phyloP scores from a whole-genome alignment of 148 eudicot species.

The Spergularia marina region DNA sequence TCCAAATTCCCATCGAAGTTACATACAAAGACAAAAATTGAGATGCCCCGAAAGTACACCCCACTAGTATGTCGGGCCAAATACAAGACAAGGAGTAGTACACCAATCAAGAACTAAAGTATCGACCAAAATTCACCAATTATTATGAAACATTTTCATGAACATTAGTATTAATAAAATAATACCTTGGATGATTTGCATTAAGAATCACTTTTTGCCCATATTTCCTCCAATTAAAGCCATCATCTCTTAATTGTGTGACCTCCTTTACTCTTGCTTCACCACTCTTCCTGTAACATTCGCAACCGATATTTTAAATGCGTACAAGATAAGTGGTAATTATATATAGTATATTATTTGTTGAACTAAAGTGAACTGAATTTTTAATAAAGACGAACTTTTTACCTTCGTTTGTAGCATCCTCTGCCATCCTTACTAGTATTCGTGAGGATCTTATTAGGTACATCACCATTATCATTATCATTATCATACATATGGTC shows the following conservation, averaged over 20 bases:
- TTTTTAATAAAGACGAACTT: neutral
- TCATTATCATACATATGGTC: neutral
- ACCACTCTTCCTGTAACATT: conserved; percentile 29
- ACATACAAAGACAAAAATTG: neutral
- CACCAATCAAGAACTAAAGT: neutral
- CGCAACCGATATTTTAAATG: too few relatives aligned
- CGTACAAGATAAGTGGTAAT: too few relatives aligned
- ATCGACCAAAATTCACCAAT: neutral
- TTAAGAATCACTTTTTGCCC: conserved; percentile 47
- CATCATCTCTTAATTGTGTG: conserved; percentile 33
- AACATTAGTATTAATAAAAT: neutral
- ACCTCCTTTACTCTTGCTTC: conserved; percentile 21
- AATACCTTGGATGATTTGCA: conserved; percentile 41
- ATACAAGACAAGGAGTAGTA: neutral
- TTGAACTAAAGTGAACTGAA: too few relatives aligned
- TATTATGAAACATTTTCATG: neutral
- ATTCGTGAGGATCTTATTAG: neutral
- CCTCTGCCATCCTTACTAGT: neutral
- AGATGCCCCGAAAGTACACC: neutral
- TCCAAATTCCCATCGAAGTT: neutral
- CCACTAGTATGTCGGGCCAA: neutral
- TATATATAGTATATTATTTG: too few relatives aligned
- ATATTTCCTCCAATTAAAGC: conserved; percentile 52
- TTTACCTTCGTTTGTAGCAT: conserved; percentile 15
- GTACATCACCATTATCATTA: neutral